Evolutionary conservation across 148 eudicot species (phyloP), one percentile per base, ranked within the genome.

Genomic region (Rhododendron simsii): DNA sequence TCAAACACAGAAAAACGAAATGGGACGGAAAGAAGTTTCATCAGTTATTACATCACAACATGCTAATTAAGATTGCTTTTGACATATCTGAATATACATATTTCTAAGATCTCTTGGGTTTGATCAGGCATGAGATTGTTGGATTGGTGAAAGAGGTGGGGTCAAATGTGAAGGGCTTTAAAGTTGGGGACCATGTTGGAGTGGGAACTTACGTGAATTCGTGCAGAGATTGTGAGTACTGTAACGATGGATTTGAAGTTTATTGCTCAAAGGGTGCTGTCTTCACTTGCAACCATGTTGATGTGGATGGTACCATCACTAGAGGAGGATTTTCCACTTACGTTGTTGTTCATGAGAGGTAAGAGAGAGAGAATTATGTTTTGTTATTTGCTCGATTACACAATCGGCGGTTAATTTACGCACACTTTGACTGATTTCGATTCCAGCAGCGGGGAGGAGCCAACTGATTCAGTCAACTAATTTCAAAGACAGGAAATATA

Each of bases 191-290:
- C 83, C 89, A 87, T 87, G 94, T 95, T 79, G 99, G 97, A 69
- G 96, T 95, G 8, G 97, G 99, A 67, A 92, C 99, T 33, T 95
- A 91, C 82, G 95, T 95, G 35, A 90, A 93, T 83, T 96, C 99
- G 50, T 95, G 99, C 89, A 91, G 92, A 87, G 93, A 91, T 37
- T 96, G 99, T 55, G 93, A 94, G 86, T 92, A 90, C 15, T 95
- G 99, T 84, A 80, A 92, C 74, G 91, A 30, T 20, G 90, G 92
- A n/a, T 59, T 90, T 80, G 98, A 96, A 85, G 86, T 93, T 77
- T 73, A 84, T 57, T 96, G 99, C 90, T 88, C 84, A 15, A 91
- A 92, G 67, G 99, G 96, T 26, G 57, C 92, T 8, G 89, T 91
- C 81, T 74, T 0, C 12, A 94, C 98, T 10, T 95, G 86, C 85